Conservation (phyloP, 2,329 filamentous ascomycete genomes). For the Calonectria leucothoes region DNA sequence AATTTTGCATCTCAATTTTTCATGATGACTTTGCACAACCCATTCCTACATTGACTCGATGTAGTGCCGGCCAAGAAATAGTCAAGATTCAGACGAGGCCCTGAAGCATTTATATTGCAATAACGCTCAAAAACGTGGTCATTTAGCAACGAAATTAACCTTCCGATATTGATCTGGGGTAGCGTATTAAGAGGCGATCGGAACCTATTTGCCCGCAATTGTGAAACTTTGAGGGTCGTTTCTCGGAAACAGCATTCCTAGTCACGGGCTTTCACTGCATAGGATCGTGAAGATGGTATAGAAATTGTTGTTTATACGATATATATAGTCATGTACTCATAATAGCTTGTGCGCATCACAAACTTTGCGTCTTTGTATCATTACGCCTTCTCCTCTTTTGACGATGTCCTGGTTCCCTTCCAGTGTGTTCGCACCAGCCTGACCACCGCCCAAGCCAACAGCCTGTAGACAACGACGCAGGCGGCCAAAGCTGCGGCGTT, state of each 20-base stretch:
- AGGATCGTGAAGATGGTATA: not conserved
- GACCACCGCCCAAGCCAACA: conserved; percentile 71
- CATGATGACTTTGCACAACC: not conserved
- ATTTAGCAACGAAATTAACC: too few relatives aligned
- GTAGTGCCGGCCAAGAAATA: too few relatives aligned
- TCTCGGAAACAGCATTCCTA: too few relatives aligned
- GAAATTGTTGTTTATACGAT: not conserved
- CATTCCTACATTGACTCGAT: too few relatives aligned
- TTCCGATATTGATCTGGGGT: too few relatives aligned
- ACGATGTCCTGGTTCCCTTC: conserved; percentile 46
- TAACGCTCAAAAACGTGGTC: too few relatives aligned
- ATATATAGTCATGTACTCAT: not conserved
- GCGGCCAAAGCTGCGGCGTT: conserved; percentile 73
- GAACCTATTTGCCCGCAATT: too few relatives aligned
- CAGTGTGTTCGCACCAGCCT: conserved; percentile 66
- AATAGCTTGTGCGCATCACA: not conserved
- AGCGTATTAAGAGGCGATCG: too few relatives aligned
- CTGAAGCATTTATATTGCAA: too few relatives aligned
- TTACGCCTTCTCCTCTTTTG: conserved; percentile 34
- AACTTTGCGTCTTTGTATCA: not conserved
- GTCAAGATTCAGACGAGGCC: too few relatives aligned
- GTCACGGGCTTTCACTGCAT: not conserved
- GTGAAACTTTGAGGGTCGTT: too few relatives aligned
- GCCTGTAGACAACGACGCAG: conserved; percentile 72
- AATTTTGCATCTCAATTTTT: not conserved